phyloP scores from a whole-genome alignment of 306 rosid species.

The Quercus rubra region DNA sequence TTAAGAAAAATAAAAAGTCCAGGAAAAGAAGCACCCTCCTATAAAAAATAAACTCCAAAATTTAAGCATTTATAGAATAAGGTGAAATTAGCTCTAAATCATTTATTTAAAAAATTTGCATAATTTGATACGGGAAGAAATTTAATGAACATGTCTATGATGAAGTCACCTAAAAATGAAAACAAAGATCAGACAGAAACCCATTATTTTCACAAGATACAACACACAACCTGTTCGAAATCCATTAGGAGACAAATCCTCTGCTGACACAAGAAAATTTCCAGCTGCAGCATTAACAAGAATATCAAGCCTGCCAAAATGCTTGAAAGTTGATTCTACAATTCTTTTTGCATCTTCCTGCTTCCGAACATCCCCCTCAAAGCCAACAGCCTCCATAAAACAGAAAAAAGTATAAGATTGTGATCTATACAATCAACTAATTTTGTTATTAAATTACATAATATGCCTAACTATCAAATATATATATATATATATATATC shows the following conservation, averaged over 20 bases:
- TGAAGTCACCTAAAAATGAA: not conserved
- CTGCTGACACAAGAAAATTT: slow-evolving; percentile 74
- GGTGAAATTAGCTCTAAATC: not conserved
- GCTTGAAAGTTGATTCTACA: slow-evolving; percentile 63
- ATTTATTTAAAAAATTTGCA: not conserved
- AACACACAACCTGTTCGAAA: slow-evolving; percentile 73
- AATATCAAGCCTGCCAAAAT: slow-evolving; percentile 74
- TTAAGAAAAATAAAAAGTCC: not conserved
- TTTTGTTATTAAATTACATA: not conserved
- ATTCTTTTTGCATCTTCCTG: slow-evolving; percentile 79
- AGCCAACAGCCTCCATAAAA: slow-evolving; percentile 57
- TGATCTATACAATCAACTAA: not conserved
- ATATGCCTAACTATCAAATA: not conserved
- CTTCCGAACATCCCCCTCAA: slow-evolving; percentile 87
- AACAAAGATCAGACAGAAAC: not conserved
- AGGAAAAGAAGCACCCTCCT: not conserved
- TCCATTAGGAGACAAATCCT: slow-evolving; percentile 92
- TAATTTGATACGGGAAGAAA: not conserved
- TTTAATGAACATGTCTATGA: not conserved
- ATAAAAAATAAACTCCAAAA: not conserved
- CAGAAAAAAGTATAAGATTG: not conserved
- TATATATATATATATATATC: not conserved
- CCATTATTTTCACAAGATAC: not conserved
- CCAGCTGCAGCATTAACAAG: slow-evolving; percentile 95
- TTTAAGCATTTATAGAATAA: not conserved